phyloP scores from a whole-genome alignment of 352 stramenopile species.

The Pythium vanterpoolii region DNA sequence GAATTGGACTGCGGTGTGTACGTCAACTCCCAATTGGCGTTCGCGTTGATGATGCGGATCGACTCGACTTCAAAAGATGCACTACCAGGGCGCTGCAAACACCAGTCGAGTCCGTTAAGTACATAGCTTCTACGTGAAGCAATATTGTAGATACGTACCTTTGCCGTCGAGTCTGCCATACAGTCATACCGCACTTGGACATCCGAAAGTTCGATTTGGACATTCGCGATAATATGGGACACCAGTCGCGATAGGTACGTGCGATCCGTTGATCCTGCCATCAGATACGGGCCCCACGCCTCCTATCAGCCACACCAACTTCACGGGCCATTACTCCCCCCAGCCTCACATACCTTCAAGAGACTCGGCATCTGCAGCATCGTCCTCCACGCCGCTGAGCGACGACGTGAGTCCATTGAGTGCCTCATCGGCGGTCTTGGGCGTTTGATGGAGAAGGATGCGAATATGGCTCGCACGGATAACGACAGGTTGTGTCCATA shows the following conservation, averaged over 20 bases:
- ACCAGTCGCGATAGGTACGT: conserved; percentile 83
- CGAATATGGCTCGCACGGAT: conserved; percentile 72
- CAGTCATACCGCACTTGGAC: conserved; percentile 86
- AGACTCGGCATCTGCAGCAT: conserved; percentile 21
- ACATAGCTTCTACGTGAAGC: background rate
- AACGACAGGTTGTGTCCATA: conserved; percentile 83
- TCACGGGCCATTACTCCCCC: background rate
- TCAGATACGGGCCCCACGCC: no score
- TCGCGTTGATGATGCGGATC: conserved; percentile 71
- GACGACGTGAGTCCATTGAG: conserved; percentile 12
- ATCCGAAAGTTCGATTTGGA: conserved; percentile 81
- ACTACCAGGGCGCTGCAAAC: conserved; percentile 52
- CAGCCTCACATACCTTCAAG: conserved; percentile 6
- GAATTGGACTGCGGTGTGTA: conserved; percentile 75
- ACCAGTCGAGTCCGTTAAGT: background rate
- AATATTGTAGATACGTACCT: conserved; percentile 29
- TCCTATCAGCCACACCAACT: background rate
- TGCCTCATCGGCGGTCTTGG: conserved; percentile 18
- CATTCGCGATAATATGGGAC: conserved; percentile 82
- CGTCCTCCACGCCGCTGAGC: conserved; percentile 16
- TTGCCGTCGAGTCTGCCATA: conserved; percentile 48
- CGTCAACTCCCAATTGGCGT: conserved; percentile 69
- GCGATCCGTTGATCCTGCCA: conserved; percentile 38
- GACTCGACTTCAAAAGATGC: conserved; percentile 62
- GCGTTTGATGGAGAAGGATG: conserved; percentile 63